phyloP scores from a whole-genome alignment of 2,329 filamentous ascomycete genomes.

The Paracorniculantispora psalliotae region DNA sequence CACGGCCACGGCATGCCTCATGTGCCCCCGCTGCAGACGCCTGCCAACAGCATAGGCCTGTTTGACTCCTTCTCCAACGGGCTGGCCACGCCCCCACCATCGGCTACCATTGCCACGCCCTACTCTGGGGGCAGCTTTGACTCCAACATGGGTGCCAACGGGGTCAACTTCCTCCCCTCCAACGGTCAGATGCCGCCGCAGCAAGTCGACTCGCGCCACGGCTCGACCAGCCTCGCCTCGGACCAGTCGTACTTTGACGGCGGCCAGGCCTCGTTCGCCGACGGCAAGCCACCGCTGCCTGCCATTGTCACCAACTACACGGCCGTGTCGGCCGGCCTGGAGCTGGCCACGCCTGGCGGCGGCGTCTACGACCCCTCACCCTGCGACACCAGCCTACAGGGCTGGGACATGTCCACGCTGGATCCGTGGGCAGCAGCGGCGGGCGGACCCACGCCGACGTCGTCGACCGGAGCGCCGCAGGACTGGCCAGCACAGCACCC shows the following conservation, averaged over 20 bases:
- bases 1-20: constrained; percentile 27
- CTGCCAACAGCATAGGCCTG: constrained; percentile 33
- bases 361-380: constrained; percentile 32
- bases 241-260: constrained; percentile 29
- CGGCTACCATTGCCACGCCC: constrained; percentile 44
- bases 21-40: constrained; percentile 28
- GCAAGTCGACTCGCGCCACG: constrained; percentile 15
- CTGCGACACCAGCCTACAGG: constrained; percentile 28
- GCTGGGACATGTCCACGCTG: constrained; percentile 34
- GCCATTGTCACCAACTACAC: constrained; percentile 28
- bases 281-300: constrained; percentile 31
- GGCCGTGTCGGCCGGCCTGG: constrained; percentile 25
- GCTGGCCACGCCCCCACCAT: constrained; percentile 53
- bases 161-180: constrained; percentile 28
- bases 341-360: constrained; percentile 23
- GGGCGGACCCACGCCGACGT: constrained; percentile 19
- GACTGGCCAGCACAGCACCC: constrained; percentile 25
- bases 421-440: constrained; percentile 29
- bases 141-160: constrained; percentile 26
- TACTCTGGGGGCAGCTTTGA: constrained; percentile 45
- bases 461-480: constrained; percentile 20
- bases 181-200: constrained; percentile 21
- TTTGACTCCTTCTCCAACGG: constrained; percentile 49
- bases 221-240: constrained; percentile 19
- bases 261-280: constrained; percentile 25